phyloP scores from a whole-genome alignment of 805 yeast species.

The Cyberlindnera sargentensis region DNA sequence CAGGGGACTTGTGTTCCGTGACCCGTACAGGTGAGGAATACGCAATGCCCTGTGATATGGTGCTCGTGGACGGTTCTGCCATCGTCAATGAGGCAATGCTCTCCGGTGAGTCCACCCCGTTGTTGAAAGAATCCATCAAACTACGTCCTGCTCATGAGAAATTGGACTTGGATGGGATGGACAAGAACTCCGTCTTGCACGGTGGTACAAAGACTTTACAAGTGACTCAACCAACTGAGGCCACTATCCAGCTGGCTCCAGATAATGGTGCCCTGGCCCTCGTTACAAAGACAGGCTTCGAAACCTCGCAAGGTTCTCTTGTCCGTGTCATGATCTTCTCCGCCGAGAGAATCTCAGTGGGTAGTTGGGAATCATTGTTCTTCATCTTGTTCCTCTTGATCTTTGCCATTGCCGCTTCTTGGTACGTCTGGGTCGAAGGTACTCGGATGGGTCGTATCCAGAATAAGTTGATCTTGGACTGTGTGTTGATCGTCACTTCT shows the following conservation, averaged over 20 bases:
- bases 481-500: slow-evolving; percentile 92
- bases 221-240: slow-evolving; percentile 62
- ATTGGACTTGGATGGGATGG: slow-evolving; percentile 73
- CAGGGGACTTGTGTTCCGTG: slow-evolving; percentile 86
- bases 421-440: slow-evolving; percentile 99
- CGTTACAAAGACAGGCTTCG: slow-evolving; percentile 94
- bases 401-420: slow-evolving; percentile 91
- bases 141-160: slow-evolving; percentile 68
- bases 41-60: slow-evolving; percentile 90
- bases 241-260: slow-evolving; percentile 51
- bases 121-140: slow-evolving; percentile 84
- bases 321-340: slow-evolving; percentile 98
- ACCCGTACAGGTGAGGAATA: slow-evolving; percentile 85
- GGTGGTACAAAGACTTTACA: slow-evolving; percentile 97
- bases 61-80: slow-evolving; percentile 82
- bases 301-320: slow-evolving; percentile 94
- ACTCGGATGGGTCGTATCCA: slow-evolving; percentile 92
- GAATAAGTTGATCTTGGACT: slow-evolving; percentile 87
- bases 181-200: slow-evolving; percentile 80
- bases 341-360: slow-evolving; percentile 93
- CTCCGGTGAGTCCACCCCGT: slow-evolving; percentile 96
- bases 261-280: slow-evolving; percentile 89
- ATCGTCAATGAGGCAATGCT: slow-evolving; percentile 98
- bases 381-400: slow-evolving; percentile 84
- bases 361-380: slow-evolving; percentile 88